Conservation (phyloP, 2,329 filamentous ascomycete genomes). For the Aspergillaceae sp. region DNA sequence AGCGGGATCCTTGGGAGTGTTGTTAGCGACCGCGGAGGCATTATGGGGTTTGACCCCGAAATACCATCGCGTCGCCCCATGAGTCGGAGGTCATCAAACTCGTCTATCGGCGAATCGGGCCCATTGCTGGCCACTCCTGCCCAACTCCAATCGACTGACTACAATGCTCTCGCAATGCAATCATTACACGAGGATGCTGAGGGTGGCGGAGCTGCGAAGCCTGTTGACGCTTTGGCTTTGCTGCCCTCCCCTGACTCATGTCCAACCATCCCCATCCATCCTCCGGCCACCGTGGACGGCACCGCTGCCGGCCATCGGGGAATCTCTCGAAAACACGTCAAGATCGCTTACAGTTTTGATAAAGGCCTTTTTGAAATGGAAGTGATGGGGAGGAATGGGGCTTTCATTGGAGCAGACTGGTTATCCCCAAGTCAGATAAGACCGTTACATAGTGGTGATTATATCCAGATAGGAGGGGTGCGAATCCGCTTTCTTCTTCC, state of each 20-base stretch:
- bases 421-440: slow-evolving; percentile 40
- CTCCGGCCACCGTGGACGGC: slow-evolving; percentile 40
- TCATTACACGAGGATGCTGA: slow-evolving; percentile 27
- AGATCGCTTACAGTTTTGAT: slow-evolving; percentile 53
- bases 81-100: slow-evolving; percentile 44
- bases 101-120: slow-evolving; percentile 35
- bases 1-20: slow-evolving; percentile 42
- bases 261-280: slow-evolving; percentile 53
- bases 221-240: slow-evolving; percentile 38
- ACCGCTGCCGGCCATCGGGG: slow-evolving; percentile 45
- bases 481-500: slow-evolving; percentile 50
- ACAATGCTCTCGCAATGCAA: slow-evolving; percentile 40
- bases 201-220: slow-evolving; percentile 27
- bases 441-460: slow-evolving; percentile 48
- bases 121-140: slow-evolving; percentile 29
- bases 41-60: slow-evolving; percentile 42
- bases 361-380: slow-evolving; percentile 50
- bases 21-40: slow-evolving; percentile 49
- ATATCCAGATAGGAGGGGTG: slow-evolving; percentile 52
- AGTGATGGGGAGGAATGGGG: slow-evolving; percentile 51
- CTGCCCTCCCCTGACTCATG: slow-evolving; percentile 46
- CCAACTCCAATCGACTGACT: slow-evolving; percentile 34
- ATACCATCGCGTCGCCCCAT: slow-evolving; percentile 32
- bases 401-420: slow-evolving; percentile 46
- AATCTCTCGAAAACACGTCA: slow-evolving; percentile 55